These are phyloP conservation scores for Chytriomyces sp. DNA, from an alignment of 192 early-diverging fungal species.

Conservation along the genomic window DNA sequence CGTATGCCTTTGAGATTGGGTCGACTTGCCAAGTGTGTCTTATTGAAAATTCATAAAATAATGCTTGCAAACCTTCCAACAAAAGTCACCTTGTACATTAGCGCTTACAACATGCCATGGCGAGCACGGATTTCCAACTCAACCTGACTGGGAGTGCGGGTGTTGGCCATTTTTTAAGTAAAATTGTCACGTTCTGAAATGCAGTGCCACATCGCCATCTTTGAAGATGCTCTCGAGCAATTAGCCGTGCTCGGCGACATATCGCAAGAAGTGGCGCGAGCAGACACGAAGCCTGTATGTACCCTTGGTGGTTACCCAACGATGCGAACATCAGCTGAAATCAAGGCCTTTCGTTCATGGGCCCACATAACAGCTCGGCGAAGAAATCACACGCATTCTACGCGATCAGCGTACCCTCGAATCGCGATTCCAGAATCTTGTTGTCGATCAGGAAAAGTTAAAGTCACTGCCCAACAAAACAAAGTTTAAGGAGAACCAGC, in stretches of 20 bases:
- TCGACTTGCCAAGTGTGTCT: too few species aligned
- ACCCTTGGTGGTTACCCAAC: not conserved
- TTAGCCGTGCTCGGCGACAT: constrained; percentile 59
- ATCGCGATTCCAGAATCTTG: constrained; percentile 51
- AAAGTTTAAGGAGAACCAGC: constrained; percentile 51
- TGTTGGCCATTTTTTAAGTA: too few species aligned
- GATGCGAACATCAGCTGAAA: constrained; percentile 8
- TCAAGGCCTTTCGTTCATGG: too few species aligned
- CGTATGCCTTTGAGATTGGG: too few species aligned
- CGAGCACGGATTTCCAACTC: too few species aligned
- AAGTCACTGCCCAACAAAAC: constrained; percentile 51
- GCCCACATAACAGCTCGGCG: constrained; percentile 34
- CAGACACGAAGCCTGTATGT: constrained; percentile 42
- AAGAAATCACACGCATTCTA: constrained; percentile 57
- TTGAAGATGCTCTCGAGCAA: constrained; percentile 66
- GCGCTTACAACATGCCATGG: too few species aligned
- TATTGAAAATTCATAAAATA: too few species aligned
- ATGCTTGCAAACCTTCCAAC: too few species aligned
- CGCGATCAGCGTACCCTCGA: constrained; percentile 55
- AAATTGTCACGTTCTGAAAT: constrained; percentile 35
- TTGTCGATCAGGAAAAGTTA: constrained; percentile 50
- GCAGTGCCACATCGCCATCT: constrained; percentile 57
- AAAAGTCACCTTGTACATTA: too few species aligned
- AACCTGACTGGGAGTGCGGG: too few species aligned
- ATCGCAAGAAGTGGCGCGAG: constrained; percentile 39